phyloP scores from a whole-genome alignment of 768 basidiomycete species.

The Lyophyllum shimeji region DNA sequence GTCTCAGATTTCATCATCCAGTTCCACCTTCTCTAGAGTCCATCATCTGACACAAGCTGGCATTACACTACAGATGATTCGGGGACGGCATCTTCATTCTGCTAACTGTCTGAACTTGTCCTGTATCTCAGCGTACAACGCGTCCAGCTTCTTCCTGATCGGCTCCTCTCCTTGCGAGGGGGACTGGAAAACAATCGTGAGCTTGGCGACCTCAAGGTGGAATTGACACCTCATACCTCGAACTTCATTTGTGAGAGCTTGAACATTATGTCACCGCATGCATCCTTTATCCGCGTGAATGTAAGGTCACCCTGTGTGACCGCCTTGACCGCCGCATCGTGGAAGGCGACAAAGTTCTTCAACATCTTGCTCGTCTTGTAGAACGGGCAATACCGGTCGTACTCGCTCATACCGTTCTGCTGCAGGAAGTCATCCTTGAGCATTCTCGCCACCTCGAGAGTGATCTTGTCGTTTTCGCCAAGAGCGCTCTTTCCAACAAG shows the following conservation, averaged over 20 bases:
- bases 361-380: conserved; percentile 99
- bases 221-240: conserved; percentile 57
- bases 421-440: conserved; percentile 97
- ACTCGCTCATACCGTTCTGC: conserved; percentile 98
- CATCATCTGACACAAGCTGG: conserved; percentile 10
- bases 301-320: conserved; percentile 83
- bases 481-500: conserved; percentile 98
- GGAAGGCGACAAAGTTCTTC: conserved; percentile 91
- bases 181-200: conserved; percentile 45
- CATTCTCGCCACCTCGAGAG: conserved; percentile 95
- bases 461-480: conserved; percentile 97
- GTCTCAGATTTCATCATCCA: neutral
- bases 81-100: conserved; percentile 47
- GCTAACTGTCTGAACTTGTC: conserved; percentile 89
- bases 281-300: conserved; percentile 85
- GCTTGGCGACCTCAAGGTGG: conserved; percentile 3
- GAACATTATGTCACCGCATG: conserved; percentile 86
- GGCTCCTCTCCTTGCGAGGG: conserved; percentile 88
- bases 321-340: conserved; percentile 85
- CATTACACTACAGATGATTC: neutral
- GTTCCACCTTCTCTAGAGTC: neutral
- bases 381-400: conserved; percentile 97
- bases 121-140: conserved; percentile 80
- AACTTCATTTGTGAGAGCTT: conserved; percentile 99
- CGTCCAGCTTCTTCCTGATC: conserved; percentile 81